phyloP scores from a whole-genome alignment of 1,284 basidiomycete species.

The Coniferiporia weirii region DNA sequence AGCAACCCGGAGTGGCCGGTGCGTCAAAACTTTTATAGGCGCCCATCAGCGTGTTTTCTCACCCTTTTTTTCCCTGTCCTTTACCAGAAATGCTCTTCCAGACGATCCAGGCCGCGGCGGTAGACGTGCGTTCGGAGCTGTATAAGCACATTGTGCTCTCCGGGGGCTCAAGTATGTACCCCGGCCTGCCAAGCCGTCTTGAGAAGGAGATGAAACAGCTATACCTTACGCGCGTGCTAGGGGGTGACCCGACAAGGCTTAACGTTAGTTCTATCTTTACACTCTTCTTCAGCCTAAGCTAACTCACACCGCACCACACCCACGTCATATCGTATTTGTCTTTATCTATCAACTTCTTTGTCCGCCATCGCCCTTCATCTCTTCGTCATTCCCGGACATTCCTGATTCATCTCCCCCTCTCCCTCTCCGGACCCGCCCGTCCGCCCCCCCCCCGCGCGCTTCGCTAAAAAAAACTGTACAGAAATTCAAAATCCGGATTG shows the following conservation, averaged over 20 bases:
- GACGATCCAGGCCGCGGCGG: constrained; percentile 89
- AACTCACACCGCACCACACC: neutral
- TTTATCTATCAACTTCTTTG: neutral
- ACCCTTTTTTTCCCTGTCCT: too few species aligned
- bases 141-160: constrained; percentile 99
- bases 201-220: constrained; percentile 99
- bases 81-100: constrained; percentile 87
- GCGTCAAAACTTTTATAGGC: constrained; percentile 20
- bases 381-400: neutral
- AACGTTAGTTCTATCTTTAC: constrained; percentile 55
- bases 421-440: too few species aligned
- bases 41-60: too few species aligned
- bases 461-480: constrained; percentile 29
- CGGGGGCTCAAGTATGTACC: constrained; percentile 98
- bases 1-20: constrained; percentile 96
- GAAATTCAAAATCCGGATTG: constrained; percentile 99
- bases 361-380: constrained; percentile 1
- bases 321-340: neutral
- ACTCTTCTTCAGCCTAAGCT: constrained; percentile 6
- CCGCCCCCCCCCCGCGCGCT: neutral
- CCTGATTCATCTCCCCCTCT: too few species aligned
- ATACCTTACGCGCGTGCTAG: constrained; percentile 86
- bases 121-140: constrained; percentile 87
- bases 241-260: constrained; percentile 79
- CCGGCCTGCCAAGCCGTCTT: constrained; percentile 90